These are phyloP conservation scores for Cutaneotrichosporon cyanovorans DNA, from an alignment of 1,284 basidiomycete genomes.

Conservation along the genomic window DNA sequence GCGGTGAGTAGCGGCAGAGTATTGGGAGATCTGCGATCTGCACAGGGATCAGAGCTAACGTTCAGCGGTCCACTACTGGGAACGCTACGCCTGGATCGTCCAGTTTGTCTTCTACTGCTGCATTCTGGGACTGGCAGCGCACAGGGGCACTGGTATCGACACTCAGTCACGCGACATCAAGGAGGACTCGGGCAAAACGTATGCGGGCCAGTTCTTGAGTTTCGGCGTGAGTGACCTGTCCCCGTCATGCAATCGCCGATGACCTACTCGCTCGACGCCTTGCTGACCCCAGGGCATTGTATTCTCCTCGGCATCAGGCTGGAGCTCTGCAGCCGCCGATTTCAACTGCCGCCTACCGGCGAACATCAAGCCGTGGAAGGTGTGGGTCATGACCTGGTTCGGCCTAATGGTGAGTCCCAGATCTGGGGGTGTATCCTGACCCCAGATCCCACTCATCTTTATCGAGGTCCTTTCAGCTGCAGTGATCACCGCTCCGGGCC, in stretches of 20 bases:
- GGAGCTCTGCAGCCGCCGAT: slow-evolving; percentile 45
- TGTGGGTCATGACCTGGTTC: slow-evolving; percentile 55
- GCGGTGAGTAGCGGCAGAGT: slow-evolving; percentile 16
- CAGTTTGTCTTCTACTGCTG: slow-evolving; percentile 55
- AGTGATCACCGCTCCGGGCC: slow-evolving; percentile 54
- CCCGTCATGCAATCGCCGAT: not conserved
- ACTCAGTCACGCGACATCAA: slow-evolving; percentile 48
- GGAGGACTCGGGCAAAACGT: slow-evolving; percentile 51
- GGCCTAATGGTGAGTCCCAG: slow-evolving; percentile 50
- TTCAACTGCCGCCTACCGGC: slow-evolving; percentile 54
- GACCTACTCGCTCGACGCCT: too few relatives aligned
- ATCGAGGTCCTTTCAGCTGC: slow-evolving; percentile 52
- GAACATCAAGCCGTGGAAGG: slow-evolving; percentile 47
- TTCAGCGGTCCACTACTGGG: slow-evolving; percentile 54
- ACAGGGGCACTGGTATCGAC: slow-evolving; percentile 52
- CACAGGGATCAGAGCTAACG: not conserved
- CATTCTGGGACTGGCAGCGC: slow-evolving; percentile 51
- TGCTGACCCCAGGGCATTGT: slow-evolving; percentile 47
- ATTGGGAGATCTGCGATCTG: too few relatives aligned
- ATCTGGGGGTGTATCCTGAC: slow-evolving; percentile 29
- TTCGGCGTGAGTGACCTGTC: slow-evolving; percentile 46
- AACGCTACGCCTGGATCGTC: slow-evolving; percentile 58
- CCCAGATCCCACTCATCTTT: slow-evolving; percentile 45
- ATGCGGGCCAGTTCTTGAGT: slow-evolving; percentile 48
- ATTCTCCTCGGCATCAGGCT: slow-evolving; percentile 53